phyloP scores from a whole-genome alignment of 768 basidiomycete genomes.

The Sarcomyxa edulis region DNA sequence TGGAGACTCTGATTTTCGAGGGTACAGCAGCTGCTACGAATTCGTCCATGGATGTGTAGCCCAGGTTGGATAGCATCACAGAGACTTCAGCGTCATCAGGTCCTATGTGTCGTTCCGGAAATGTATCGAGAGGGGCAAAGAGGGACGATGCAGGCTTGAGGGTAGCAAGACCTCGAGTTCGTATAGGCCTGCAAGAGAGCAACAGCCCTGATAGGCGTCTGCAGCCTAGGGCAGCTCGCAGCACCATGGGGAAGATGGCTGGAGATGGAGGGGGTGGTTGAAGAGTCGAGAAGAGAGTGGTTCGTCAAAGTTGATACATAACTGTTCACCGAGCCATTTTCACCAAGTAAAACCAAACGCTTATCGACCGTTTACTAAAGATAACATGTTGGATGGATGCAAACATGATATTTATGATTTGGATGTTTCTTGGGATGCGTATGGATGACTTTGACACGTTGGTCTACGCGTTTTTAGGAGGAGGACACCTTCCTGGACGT shows the following conservation, averaged over 20 bases:
- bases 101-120: conserved; percentile 88
- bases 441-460: too few relatives aligned
- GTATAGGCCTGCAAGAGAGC: conserved; percentile 12
- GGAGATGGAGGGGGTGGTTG: conserved; percentile 20
- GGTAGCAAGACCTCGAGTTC: conserved; percentile 48
- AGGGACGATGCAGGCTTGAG: conserved; percentile 56
- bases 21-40: conserved; percentile 87
- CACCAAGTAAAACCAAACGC: conserved; percentile 60
- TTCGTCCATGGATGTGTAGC: conserved; percentile 83
- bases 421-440: too few relatives aligned
- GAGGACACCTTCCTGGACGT: too few relatives aligned
- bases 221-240: conserved; percentile 20
- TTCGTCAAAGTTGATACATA: conserved; percentile 13
- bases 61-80: conserved; percentile 78
- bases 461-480: too few relatives aligned
- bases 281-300: conserved; percentile 17
- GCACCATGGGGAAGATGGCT: conserved; percentile 24
- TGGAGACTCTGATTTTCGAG: conserved; percentile 65
- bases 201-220: conserved; percentile 8
- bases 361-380: too few relatives aligned
- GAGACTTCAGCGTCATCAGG: conserved; percentile 79
- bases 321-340: conserved; percentile 49
- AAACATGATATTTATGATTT: too few relatives aligned
- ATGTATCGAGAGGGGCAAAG: conserved; percentile 85
- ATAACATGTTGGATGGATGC: too few relatives aligned